Evolutionary conservation across 345 rosid genomes (phyloP), one percentile per base, ranked within the genome.

Genomic region (Sonneratia caseolaris): DNA sequence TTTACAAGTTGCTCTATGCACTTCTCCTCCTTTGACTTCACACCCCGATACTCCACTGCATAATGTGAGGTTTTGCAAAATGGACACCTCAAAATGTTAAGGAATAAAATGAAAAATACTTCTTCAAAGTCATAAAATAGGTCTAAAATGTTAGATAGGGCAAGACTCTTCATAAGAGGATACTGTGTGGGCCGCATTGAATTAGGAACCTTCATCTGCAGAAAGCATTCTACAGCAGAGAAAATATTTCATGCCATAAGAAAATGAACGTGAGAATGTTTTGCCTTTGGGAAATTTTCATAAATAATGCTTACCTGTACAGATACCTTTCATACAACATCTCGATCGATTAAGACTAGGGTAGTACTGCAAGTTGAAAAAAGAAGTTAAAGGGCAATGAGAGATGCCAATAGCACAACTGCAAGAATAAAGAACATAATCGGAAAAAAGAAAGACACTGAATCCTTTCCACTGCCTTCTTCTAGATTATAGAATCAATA

Each of bases 151-250:
- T 16, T 67, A 21, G 48, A 18, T 15, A 45, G 9, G 40, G 76
- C 48, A 15, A 37, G 48, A 56, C 36, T 40, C 43, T 47, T 24
- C 42, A 55, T 22, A 11, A 49, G 83, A 96, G 98, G 99, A 96
- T 96, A 96, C 99, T 92, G 98, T 4, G 95, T 96, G 80, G 98
- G 98, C 71, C 89, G 94, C 62, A 90, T 77, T 14, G 97, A 87
- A 81, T 87, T 89, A 24, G 97, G 98, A 87, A 87, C 90, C 85
- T 96, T 96, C 99, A 96, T 92, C 84, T 91, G 99, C 82, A 96
- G 86, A 83, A 96, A 96, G 81, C 99, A 96, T 84, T 96, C 99
- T 96, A 90, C 76, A 70, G 47, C 77, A 79, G 72, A 75, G 35
- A 67, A 68, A 73, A 68, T 21, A 47, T 47, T 62, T 35, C 37